Evolutionary conservation across 2,329 filamentous ascomycete genomes (phyloP), one percentile per base, ranked within the genome.

Genomic region (Trichophyton mentagrophytes): DNA sequence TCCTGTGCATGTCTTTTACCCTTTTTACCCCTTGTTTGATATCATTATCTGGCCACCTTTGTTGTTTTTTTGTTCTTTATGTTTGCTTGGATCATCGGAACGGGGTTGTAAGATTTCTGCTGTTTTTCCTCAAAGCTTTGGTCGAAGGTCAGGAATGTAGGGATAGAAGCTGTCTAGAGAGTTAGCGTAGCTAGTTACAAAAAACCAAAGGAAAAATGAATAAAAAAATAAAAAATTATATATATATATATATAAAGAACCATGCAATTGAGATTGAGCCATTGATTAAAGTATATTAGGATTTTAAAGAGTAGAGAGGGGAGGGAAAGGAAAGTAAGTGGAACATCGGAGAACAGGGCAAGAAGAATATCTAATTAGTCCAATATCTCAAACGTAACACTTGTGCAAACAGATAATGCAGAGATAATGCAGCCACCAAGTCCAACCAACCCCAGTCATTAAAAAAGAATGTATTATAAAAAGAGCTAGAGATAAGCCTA

Each of bases 41-140:
- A 55, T 55, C 51, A 55, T 55, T 55, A 51, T 27, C 46, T 27
- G 27, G 51, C 33, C 13, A 38, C 33, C 33, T 27, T 55, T 55
- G n/a, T 15, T 51, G 9, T 27, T 25, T 20, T 13, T 20, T 20
- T 46, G 13, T 17, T 47, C 20, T 51, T 55, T 15, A 36, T 55
- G 30, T 36, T 55, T 55, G 30, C 25, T 55, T 55, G 30, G 51
- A 55, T 55, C 51, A 55, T 36, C 33, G 47, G 51, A 36, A 55
- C 11, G 51, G 51, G 27, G 27, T 27, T 55, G 46, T 51, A 51
- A 51, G 46, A 51, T 51, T 51, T 51, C 46, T 51, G 20, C 46
- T 51, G 46, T 51, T 51, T 51, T 51, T 47, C 20, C 46, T 51
- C 22, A 15, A 27, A 30, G 22, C 25, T 51, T 51, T 51, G 46